phyloP scores from a whole-genome alignment of 345 rosid species.

The Salix caprea region DNA sequence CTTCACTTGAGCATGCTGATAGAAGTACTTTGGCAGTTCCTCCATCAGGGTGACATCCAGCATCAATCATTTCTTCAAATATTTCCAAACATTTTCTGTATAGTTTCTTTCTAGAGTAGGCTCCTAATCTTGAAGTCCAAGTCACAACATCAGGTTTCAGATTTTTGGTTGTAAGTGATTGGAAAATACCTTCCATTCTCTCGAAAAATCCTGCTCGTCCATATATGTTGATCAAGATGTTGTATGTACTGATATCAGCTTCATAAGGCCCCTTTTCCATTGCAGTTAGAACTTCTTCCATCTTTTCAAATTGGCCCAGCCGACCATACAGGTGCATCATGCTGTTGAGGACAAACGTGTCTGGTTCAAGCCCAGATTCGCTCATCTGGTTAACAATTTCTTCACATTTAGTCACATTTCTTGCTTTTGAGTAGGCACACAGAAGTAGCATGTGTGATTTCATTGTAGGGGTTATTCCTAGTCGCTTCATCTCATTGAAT shows the following conservation, averaged over 20 bases:
- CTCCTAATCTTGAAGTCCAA: constrained; percentile 83
- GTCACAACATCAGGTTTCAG: constrained; percentile 74
- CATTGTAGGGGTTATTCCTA: constrained; percentile 81
- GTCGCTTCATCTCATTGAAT: constrained; percentile 75
- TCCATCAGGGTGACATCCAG: constrained; percentile 81
- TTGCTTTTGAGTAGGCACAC: constrained; percentile 70
- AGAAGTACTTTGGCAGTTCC: constrained; percentile 85
- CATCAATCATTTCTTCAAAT: constrained; percentile 85
- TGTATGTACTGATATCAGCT: constrained; percentile 72
- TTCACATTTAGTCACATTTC: constrained; percentile 67
- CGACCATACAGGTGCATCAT: constrained; percentile 83
- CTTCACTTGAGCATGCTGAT: constrained; percentile 69
- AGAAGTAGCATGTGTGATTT: constrained; percentile 90
- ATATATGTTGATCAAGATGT: constrained; percentile 74
- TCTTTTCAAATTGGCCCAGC: constrained; percentile 66
- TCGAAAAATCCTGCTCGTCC: constrained; percentile 74
- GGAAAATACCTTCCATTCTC: constrained; percentile 60
- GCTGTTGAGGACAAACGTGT: constrained; percentile 71
- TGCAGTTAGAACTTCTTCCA: constrained; percentile 61
- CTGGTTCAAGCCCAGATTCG: constrained; percentile 66
- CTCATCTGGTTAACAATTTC: constrained; percentile 62
- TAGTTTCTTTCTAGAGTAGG: constrained; percentile 75
- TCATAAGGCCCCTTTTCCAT: constrained; percentile 58
- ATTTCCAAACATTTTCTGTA: constrained; percentile 64
- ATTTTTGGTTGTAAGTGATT: constrained; percentile 33